phyloP scores from a whole-genome alignment of 768 basidiomycete genomes.

The Fibroporia radiculosa region DNA sequence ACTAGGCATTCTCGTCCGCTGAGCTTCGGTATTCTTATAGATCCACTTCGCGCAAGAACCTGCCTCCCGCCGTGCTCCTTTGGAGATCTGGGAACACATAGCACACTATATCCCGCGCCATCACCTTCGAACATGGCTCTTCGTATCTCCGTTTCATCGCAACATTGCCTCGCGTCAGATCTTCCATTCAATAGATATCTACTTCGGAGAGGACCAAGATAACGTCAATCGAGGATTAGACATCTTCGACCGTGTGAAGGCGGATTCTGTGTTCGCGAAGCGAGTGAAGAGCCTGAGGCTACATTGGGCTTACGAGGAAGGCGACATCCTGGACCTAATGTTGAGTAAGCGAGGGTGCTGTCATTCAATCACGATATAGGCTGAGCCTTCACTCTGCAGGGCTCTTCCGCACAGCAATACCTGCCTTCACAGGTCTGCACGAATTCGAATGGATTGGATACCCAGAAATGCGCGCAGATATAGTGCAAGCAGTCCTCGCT shows the following conservation, averaged over 20 bases:
- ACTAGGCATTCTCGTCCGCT: too few species aligned
- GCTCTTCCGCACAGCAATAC: slow-evolving; percentile 55
- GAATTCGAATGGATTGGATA: slow-evolving; percentile 78
- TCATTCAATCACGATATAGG: background rate
- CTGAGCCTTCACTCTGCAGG: slow-evolving; percentile 25
- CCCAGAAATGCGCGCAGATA: slow-evolving; percentile 60
- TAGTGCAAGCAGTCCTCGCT: slow-evolving; percentile 49
- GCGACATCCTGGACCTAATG: slow-evolving; percentile 59
- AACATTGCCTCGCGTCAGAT: slow-evolving; percentile 58
- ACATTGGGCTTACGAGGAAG: slow-evolving; percentile 66
- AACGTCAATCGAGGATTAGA: slow-evolving; percentile 50
- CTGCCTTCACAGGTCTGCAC: slow-evolving; percentile 49
- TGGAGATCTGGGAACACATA: slow-evolving; percentile 64
- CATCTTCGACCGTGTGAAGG: slow-evolving; percentile 60
- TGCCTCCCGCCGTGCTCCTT: slow-evolving; percentile 52
- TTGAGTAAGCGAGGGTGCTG: slow-evolving; percentile 28
- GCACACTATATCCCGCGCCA: slow-evolving; percentile 55
- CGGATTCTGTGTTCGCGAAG: slow-evolving; percentile 51
- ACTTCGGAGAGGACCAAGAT: slow-evolving; percentile 52
- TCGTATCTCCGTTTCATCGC: slow-evolving; percentile 53
- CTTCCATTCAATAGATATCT: slow-evolving; percentile 61
- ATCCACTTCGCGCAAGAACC: slow-evolving; percentile 32
- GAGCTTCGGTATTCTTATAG: slow-evolving; percentile 4
- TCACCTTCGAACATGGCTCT: slow-evolving; percentile 64
- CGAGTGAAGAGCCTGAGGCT: slow-evolving; percentile 51